Percentiles rank a stretch among this genome's conserved stretches.
Conservation (phyloP, 2,329 filamentous ascomycete genomes). For the Simplicillium sp. region DNA sequence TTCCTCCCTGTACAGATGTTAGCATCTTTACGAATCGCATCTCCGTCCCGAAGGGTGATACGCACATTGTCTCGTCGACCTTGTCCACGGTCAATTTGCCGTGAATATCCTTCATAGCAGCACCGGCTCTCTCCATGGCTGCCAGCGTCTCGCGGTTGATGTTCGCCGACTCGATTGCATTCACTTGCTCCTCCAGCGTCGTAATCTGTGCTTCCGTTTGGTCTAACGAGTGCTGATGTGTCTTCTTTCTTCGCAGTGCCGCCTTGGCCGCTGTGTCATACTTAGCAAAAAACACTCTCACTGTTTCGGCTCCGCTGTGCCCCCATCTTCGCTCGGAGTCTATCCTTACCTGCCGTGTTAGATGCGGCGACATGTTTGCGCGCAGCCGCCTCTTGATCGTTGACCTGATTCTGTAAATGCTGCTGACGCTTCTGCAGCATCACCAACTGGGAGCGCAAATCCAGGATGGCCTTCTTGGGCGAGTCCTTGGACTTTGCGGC, state of each 20-base stretch:
- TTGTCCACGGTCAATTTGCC: slow-evolving; percentile 85
- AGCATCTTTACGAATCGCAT: slow-evolving; percentile 15
- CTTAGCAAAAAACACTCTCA: no score
- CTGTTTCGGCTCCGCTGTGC: no score
- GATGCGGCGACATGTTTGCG: slow-evolving; percentile 71
- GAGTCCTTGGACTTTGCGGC: slow-evolving; percentile 82
- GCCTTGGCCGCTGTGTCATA: slow-evolving; percentile 68
- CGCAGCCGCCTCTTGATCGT: slow-evolving; percentile 81
- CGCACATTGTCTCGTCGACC: slow-evolving; percentile 90
- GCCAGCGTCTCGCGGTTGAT: slow-evolving; percentile 95
- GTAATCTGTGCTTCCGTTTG: slow-evolving; percentile 85
- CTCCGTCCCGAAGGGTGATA: slow-evolving; percentile 12
- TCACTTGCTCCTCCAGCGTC: slow-evolving; percentile 91
- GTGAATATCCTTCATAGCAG: slow-evolving; percentile 91
- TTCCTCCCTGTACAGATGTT: slow-evolving; percentile 57
- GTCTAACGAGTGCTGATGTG: slow-evolving; percentile 81
- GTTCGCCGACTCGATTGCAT: slow-evolving; percentile 93
- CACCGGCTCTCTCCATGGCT: slow-evolving; percentile 84
- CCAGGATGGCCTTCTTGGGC: slow-evolving; percentile 93
- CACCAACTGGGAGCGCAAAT: slow-evolving; percentile 78
- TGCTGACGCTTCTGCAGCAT: slow-evolving; percentile 97
- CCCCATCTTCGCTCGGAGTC: not conserved
- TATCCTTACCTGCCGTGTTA: slow-evolving; percentile 79
- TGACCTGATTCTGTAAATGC: slow-evolving; percentile 84
- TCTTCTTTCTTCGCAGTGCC: slow-evolving; percentile 89